phyloP scores from a whole-genome alignment of 768 basidiomycete species.

The Lactarius evosmus region DNA sequence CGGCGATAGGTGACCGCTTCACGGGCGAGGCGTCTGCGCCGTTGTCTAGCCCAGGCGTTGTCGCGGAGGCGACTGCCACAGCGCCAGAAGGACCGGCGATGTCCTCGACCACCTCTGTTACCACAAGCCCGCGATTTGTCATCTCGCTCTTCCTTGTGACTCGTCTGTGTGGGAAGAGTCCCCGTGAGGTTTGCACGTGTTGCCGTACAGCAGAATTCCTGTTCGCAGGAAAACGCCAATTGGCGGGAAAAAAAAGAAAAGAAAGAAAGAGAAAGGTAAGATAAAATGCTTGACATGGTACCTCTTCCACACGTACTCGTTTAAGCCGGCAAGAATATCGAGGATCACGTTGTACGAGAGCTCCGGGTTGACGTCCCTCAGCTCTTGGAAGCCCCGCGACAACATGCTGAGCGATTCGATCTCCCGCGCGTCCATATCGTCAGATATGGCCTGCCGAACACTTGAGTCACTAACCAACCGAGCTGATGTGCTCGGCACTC shows the following conservation, averaged over 20 bases:
- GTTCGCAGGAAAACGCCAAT: slow-evolving; percentile 6
- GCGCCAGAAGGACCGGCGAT: slow-evolving; percentile 10
- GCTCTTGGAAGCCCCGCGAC: slow-evolving; percentile 82
- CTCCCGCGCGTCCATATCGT: slow-evolving; percentile 85
- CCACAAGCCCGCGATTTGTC: slow-evolving; percentile 79
- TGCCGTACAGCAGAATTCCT: slow-evolving; percentile 79
- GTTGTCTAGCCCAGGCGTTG: slow-evolving; percentile 39
- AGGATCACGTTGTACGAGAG: slow-evolving; percentile 85
- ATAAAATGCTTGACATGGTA: background rate
- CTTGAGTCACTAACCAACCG: slow-evolving; percentile 4
- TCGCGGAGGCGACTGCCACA: slow-evolving; percentile 33
- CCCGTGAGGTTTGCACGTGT: slow-evolving; percentile 76
- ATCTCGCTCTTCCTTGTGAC: slow-evolving; percentile 79
- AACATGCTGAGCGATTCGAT: slow-evolving; percentile 89
- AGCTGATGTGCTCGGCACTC: background rate
- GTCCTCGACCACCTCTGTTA: slow-evolving; percentile 78
- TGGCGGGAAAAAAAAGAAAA: slow-evolving; percentile 14
- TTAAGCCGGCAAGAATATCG: slow-evolving; percentile 86
- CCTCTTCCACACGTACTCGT: slow-evolving; percentile 60
- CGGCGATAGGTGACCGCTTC: slow-evolving; percentile 86
- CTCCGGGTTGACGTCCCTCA: slow-evolving; percentile 78
- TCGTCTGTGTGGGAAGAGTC: slow-evolving; percentile 77
- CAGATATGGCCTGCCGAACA: slow-evolving; percentile 55
- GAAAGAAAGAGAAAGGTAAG: background rate
- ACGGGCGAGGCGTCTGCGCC: slow-evolving; percentile 32